Conservation (phyloP, 1,284 basidiomycete species). For the Sanguinoderma infundibulare region DNA sequence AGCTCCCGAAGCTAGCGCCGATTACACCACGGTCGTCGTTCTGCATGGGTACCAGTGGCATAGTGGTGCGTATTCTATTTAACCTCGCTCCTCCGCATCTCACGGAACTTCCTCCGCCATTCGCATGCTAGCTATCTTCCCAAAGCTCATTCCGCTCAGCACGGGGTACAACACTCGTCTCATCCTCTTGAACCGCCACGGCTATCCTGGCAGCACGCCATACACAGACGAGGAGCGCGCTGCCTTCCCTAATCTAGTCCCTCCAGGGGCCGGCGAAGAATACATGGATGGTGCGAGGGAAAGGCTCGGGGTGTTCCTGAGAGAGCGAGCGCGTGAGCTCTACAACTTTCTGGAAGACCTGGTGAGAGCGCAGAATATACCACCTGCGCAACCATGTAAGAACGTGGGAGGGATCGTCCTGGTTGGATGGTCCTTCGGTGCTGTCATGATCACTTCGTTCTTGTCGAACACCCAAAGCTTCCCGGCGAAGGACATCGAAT, state of each 20-base stretch:
- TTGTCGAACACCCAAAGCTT: conserved; percentile 27
- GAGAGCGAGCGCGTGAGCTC: conserved; percentile 23
- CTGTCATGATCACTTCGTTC: conserved; percentile 16
- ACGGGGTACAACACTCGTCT: conserved; percentile 30
- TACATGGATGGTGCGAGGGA: conserved; percentile 2
- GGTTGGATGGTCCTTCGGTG: conserved; percentile 9
- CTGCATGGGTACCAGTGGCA: conserved; percentile 5
- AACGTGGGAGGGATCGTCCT: conserved; percentile 7
- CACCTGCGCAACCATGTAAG: conserved; percentile 3
- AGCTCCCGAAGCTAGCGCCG: conserved; percentile 8
- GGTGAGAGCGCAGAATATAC: conserved; percentile 23
- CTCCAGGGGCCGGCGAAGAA: neutral
- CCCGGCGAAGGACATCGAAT: conserved; percentile 12
- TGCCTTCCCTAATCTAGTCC: neutral
- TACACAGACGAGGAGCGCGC: conserved; percentile 30
- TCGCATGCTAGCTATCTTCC: conserved; percentile 30
- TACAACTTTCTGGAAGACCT: conserved; percentile 30
- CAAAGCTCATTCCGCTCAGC: conserved; percentile 20
- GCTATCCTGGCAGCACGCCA: conserved; percentile 34
- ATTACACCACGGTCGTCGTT: conserved; percentile 5
- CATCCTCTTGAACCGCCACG: conserved; percentile 37
- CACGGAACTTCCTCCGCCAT: neutral
- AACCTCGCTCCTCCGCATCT: no score
- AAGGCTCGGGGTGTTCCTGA: conserved; percentile 8
- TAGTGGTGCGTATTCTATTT: neutral